phyloP scores from a whole-genome alignment of 2,329 filamentous ascomycete species.

The Anisogramma anomala region DNA sequence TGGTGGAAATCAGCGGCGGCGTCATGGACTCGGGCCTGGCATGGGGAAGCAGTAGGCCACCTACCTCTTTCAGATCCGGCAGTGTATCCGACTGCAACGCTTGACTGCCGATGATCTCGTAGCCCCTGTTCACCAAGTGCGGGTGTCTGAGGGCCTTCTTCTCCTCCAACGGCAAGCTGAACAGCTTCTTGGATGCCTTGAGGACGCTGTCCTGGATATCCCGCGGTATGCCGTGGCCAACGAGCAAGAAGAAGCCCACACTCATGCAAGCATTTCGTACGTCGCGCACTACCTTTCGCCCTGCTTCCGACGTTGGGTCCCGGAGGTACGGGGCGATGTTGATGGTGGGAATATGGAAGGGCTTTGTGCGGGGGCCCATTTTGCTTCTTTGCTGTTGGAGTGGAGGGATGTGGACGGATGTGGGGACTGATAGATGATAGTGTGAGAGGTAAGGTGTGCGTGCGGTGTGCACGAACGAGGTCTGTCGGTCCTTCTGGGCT shows the following conservation, averaged over 20 bases:
- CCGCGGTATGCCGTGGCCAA: conserved; percentile 20
- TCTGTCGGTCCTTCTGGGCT: no score
- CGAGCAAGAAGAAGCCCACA: conserved; percentile 21
- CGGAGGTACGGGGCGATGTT: conserved; percentile 24
- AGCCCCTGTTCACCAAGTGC: conserved; percentile 30
- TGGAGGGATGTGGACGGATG: background rate
- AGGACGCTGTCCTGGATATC: conserved; percentile 17
- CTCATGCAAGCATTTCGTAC: conserved; percentile 23
- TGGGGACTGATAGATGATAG: background rate
- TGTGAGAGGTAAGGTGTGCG: no score
- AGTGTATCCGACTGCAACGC: conserved; percentile 31
- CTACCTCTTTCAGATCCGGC: conserved; percentile 36
- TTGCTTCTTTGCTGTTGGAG: background rate
- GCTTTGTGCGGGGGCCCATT: background rate
- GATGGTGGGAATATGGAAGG: conserved; percentile 22
- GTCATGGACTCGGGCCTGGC: no score
- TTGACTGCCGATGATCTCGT: conserved; percentile 36
- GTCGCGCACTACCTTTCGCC: conserved; percentile 20
- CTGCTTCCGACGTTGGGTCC: conserved; percentile 19
- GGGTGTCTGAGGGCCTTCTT: conserved; percentile 26
- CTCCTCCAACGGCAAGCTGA: conserved; percentile 33
- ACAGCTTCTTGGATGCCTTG: conserved; percentile 30
- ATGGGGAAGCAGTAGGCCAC: no score
- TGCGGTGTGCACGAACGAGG: no score
- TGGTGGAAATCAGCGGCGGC: background rate